Evolutionary conservation across 805 yeast genomes (phyloP).

Genomic region (baker's yeast (Saccharomyces cerevisiae)): DNA sequence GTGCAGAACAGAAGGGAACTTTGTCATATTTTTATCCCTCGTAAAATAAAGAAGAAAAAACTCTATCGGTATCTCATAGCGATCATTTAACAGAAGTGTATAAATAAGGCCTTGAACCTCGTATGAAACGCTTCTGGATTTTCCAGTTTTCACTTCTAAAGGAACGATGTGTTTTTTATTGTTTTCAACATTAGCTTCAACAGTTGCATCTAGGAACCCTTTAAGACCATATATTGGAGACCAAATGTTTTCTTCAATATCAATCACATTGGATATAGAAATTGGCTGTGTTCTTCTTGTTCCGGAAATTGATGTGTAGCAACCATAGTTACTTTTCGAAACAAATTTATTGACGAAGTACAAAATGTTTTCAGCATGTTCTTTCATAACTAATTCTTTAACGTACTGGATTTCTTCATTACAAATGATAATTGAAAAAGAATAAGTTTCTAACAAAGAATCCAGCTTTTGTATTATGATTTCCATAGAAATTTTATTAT

Average conservation of each 20-base stretch:
- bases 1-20: slow-evolving; percentile 42
- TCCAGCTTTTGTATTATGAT: slow-evolving; percentile 32
- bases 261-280: slow-evolving; percentile 58
- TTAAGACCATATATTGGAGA: slow-evolving; percentile 84
- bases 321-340: slow-evolving; percentile 24
- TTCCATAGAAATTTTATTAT: slow-evolving; percentile 24
- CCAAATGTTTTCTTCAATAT: slow-evolving; percentile 86
- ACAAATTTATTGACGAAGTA: slow-evolving; percentile 46
- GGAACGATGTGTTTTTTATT: slow-evolving; percentile 53
- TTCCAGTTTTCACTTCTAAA: slow-evolving; percentile 85
- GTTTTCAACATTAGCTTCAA: slow-evolving; percentile 44
- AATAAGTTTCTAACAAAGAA: slow-evolving; percentile 34
- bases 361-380: slow-evolving; percentile 45
- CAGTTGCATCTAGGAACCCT: slow-evolving; percentile 84
- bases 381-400: slow-evolving; percentile 33
- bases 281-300: slow-evolving; percentile 34
- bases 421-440: slow-evolving; percentile 48
- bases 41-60: slow-evolving; percentile 70
- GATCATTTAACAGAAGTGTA: slow-evolving; percentile 66
- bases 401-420: slow-evolving; percentile 42
- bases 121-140: slow-evolving; percentile 52
- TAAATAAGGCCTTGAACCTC: slow-evolving; percentile 83
- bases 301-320: slow-evolving; percentile 21
- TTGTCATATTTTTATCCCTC: slow-evolving; percentile 45
- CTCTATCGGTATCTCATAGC: slow-evolving; percentile 62